A percentile compares a stretch with the other conserved stretches of the same genome.
phyloP scores from a whole-genome alignment of 2,329 filamentous ascomycete genomes.

The Penicillium olsonii region DNA sequence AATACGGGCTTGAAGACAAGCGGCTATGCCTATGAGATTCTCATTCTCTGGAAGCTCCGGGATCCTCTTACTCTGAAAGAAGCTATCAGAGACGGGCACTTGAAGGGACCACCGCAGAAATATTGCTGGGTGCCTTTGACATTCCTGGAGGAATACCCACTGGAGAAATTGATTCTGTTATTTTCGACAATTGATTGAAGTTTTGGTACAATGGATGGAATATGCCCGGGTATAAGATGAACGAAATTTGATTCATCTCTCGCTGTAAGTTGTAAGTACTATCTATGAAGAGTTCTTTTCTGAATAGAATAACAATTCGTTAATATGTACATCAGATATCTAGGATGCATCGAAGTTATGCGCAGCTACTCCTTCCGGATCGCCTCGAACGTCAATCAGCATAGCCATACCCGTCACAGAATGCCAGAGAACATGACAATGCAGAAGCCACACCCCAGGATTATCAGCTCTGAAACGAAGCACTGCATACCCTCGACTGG shows the following conservation, averaged over 20 bases:
- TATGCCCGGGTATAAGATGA: too few species aligned
- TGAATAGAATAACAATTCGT: too few species aligned
- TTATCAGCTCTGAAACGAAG: conserved; percentile 59
- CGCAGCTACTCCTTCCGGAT: conserved; percentile 15
- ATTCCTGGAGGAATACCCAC: conserved; percentile 6
- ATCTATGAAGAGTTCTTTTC: too few species aligned
- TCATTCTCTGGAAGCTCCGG: conserved; percentile 64
- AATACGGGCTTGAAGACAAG: conserved; percentile 43
- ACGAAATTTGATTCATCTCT: too few species aligned
- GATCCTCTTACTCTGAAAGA: conserved; percentile 56
- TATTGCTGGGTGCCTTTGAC: conserved; percentile 31
- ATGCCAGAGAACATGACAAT: conserved; percentile 58
- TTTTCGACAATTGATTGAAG: neutral
- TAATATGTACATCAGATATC: too few species aligned
- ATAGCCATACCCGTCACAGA: conserved; percentile 48
- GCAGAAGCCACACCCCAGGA: conserved; percentile 53
- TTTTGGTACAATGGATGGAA: too few species aligned
- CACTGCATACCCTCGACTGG: conserved; percentile 57
- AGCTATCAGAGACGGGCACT: conserved; percentile 59
- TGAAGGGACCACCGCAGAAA: conserved; percentile 52
- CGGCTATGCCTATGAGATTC: conserved; percentile 56
- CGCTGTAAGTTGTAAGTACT: too few species aligned
- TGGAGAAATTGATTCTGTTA: conserved; percentile 7
- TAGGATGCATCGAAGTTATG: conserved; percentile 9
- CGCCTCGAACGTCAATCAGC: conserved; percentile 36